Evolutionary conservation across 1,284 basidiomycete species (phyloP), one percentile per base, ranked within the genome.

Genomic region (Ustilago crameri): DNA sequence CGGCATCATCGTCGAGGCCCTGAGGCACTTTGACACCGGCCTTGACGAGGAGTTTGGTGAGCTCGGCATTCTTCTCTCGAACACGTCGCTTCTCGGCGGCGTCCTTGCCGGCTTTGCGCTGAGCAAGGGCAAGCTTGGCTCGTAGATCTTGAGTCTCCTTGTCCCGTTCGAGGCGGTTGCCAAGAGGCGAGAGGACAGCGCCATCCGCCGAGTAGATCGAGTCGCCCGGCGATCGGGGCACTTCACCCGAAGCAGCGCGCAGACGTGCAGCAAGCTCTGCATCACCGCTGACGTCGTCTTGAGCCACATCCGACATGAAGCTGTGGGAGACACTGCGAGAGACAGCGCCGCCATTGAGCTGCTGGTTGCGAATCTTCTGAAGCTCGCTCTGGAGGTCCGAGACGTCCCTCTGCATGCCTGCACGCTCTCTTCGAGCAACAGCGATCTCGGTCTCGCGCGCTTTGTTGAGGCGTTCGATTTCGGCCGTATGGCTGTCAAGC

Each of bases 381-480:
- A 97, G 86, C 17, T 90, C 87, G 68, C 90, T 88, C 81, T 95
- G 91, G 14, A 98, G 86, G 77, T 98, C 95, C 40, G 89, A 90
- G 84, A 95, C 94, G 82, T 98, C 95, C 60, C 95, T 89, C 75
- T 91, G 90, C 34, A 97, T 87, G 23, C 91, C 90, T 0, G 95
- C 95, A 0, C 91, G 89, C 57, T 92, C 89, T 84, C 93, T 92
- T 60, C 94, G 89, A 70, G 92, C 90, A 61, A 92, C 90, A 2
- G 95, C 95, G 61, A 95, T 89, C 68, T 96, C 93, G 3, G 93
- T 93, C 74, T 88, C 95, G 81, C 97, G 93, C 83, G 93, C 93
- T 52, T 89, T 88, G 83, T 92, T 93, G 82, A 94, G 86, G 49
- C 93, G 91, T 55, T 91, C 89, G 27, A 89, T 84, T 9, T 88